Percentiles rank a stretch among this genome's conserved stretches.
These are phyloP conservation scores for Podila epigama DNA, from an alignment of 192 early-diverging fungal species.

Conservation along the genomic window DNA sequence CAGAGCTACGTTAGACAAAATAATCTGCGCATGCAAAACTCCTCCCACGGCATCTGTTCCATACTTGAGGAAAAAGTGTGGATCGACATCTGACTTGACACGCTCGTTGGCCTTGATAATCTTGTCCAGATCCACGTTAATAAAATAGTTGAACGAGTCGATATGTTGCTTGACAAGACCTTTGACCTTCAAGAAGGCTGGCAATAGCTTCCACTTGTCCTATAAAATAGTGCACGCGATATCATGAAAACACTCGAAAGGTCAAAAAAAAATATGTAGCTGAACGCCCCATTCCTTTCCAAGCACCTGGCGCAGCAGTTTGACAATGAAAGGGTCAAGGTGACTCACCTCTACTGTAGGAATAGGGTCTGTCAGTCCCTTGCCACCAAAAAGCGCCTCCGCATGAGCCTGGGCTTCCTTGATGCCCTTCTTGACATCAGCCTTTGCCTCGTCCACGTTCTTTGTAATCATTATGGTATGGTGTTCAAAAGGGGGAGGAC, in stretches of 20 bases:
- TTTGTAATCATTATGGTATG: slow-evolving; percentile 25
- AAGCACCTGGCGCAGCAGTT: slow-evolving; percentile 12
- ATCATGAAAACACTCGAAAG: background rate
- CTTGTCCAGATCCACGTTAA: slow-evolving; percentile 92
- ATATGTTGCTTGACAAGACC: slow-evolving; percentile 99
- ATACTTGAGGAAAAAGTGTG: slow-evolving; percentile 88
- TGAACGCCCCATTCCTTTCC: background rate
- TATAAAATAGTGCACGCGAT: slow-evolving; percentile 44
- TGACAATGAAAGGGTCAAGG: background rate
- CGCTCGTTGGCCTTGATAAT: slow-evolving; percentile 93
- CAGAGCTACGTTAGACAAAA: too few species aligned
- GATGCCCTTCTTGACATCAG: slow-evolving; percentile 28
- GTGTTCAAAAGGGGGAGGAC: background rate
- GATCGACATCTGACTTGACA: slow-evolving; percentile 93
- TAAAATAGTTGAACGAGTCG: slow-evolving; percentile 99
- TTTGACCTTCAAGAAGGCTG: slow-evolving; percentile 96
- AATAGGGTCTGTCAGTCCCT: slow-evolving; percentile 55
- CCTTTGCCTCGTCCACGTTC: slow-evolving; percentile 43
- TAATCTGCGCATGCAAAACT: background rate
- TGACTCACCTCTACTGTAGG: slow-evolving; percentile 56
- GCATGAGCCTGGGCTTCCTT: slow-evolving; percentile 41
- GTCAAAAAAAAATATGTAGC: background rate
- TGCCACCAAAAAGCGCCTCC: slow-evolving; percentile 39
- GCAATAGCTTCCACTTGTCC: slow-evolving; percentile 98
- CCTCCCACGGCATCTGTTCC: background rate